Conservation (phyloP, 305 asterid genomes). For the Fraxinus paxiana region DNA sequence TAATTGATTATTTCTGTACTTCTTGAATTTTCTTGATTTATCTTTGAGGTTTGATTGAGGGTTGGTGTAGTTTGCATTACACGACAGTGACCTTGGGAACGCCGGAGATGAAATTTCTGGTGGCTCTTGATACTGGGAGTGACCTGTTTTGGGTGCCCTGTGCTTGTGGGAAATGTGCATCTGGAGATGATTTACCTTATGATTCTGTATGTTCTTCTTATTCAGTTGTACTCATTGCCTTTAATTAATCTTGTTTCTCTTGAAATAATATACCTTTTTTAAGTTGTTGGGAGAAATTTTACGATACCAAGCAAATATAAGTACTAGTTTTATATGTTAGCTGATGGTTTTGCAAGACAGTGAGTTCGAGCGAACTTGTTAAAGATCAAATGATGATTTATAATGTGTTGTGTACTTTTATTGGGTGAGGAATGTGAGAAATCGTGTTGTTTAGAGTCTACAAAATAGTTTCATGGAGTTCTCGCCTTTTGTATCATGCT, state of each 20-base stretch:
- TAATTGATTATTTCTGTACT: background rate
- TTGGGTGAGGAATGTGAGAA: background rate
- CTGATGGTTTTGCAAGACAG: background rate
- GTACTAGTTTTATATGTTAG: background rate
- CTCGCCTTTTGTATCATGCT: background rate
- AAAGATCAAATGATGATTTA: background rate
- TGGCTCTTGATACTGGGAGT: constrained; percentile 92
- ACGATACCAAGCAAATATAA: background rate
- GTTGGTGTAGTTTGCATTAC: constrained; percentile 65
- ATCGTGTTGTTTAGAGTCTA: background rate
- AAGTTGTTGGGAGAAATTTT: background rate
- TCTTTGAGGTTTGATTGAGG: constrained; percentile 22
- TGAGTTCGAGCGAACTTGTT: background rate
- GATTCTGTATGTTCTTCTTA: constrained; percentile 42
- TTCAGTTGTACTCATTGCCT: background rate
- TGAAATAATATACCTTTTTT: background rate
- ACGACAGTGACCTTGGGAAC: constrained; percentile 74
- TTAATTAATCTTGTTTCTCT: background rate
- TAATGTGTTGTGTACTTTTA: background rate
- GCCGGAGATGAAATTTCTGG: constrained; percentile 72
- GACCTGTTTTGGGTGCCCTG: constrained; percentile 89
- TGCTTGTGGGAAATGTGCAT: constrained; percentile 56
- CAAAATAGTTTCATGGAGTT: background rate
- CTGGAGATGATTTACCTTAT: constrained; percentile 47
- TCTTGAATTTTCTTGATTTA: background rate